phyloP scores from a whole-genome alignment of 805 yeast genomes.

The Scheffersomyces ergatensis region DNA sequence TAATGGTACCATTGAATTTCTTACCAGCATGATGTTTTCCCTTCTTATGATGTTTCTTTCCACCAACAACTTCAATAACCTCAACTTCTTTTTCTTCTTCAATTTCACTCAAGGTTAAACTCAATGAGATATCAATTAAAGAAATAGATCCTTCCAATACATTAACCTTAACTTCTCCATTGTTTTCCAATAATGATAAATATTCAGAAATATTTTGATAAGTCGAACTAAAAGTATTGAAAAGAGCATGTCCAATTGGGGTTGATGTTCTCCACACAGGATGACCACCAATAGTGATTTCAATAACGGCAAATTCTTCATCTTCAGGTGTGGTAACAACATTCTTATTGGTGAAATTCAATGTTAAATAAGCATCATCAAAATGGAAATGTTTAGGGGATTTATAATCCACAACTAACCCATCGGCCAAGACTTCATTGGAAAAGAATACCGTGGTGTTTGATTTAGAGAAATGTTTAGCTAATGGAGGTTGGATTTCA shows the following conservation, averaged over 20 bases:
- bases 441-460: slow-evolving; percentile 8
- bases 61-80: no score
- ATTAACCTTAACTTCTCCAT: slow-evolving; percentile 9
- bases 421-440: slow-evolving; percentile 5
- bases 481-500: slow-evolving; percentile 8
- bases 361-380: slow-evolving; percentile 22
- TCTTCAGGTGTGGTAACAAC: slow-evolving; percentile 6
- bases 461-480: slow-evolving; percentile 1
- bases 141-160: slow-evolving; percentile 20
- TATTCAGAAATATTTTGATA: slow-evolving; percentile 22
- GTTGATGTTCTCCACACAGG: slow-evolving; percentile 28
- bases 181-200: slow-evolving; percentile 14
- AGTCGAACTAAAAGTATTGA: slow-evolving; percentile 17
- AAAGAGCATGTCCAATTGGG: slow-evolving; percentile 13
- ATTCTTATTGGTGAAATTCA: slow-evolving; percentile 18
- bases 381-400: slow-evolving; percentile 15
- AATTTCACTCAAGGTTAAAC: slow-evolving; percentile 17
- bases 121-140: slow-evolving; percentile 16
- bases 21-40: no score
- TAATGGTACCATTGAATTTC: background rate
- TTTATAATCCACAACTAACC: slow-evolving; percentile 7
- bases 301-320: slow-evolving; percentile 16
- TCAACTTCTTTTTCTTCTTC: slow-evolving; percentile 5
- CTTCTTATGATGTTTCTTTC: no score
- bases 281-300: slow-evolving; percentile 17